Conservation (phyloP, 306 rosid genomes). For the Cicer arietinum region DNA sequence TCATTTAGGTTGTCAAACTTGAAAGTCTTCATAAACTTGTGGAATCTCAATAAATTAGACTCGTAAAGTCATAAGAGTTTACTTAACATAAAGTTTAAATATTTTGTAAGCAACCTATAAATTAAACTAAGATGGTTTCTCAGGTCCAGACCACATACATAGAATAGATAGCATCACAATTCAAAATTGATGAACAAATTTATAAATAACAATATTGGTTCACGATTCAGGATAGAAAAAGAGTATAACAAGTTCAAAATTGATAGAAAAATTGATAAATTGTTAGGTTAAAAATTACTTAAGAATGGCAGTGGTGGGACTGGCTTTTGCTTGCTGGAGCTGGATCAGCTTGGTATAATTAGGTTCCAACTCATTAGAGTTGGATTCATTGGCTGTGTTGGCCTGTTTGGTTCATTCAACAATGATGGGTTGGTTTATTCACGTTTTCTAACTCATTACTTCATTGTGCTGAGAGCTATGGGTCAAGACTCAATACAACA, state of each 20-base stretch:
- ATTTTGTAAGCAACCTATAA: background rate
- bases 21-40: background rate
- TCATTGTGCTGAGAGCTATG: background rate
- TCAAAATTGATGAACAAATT: background rate
- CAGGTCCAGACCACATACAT: slow-evolving; percentile 1
- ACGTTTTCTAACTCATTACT: background rate
- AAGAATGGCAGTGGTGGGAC: background rate
- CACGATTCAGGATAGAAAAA: background rate
- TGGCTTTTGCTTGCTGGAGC: background rate
- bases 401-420: slow-evolving; percentile 3
- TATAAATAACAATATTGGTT: background rate
- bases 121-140: background rate
- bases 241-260: background rate
- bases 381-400: background rate
- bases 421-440: background rate
- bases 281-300: background rate
- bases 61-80: background rate
- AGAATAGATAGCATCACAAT: background rate
- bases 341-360: background rate
- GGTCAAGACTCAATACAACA: slow-evolving; percentile 1
- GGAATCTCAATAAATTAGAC: background rate
- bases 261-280: background rate
- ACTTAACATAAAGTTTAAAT: slow-evolving; percentile 11
- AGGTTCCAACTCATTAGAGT: slow-evolving; percentile 1
- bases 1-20: background rate